phyloP scores from a whole-genome alignment of 2,329 filamentous ascomycete species.

The Cadophora gregata region DNA sequence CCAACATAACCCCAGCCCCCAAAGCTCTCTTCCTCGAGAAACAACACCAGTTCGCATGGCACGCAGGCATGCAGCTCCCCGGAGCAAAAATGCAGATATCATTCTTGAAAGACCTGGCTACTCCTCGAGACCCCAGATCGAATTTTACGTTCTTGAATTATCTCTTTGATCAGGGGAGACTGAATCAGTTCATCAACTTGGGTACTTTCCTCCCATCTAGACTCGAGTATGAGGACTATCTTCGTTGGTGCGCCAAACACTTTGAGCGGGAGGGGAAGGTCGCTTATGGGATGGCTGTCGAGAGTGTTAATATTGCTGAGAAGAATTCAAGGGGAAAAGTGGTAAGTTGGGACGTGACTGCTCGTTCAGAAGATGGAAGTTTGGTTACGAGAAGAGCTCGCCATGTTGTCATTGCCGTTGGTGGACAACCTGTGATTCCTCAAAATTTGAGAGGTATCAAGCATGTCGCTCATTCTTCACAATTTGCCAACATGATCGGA shows the following conservation, averaged over 20 bases:
- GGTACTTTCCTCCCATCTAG: conserved; percentile 86
- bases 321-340: conserved; percentile 38
- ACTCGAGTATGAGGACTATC: conserved; percentile 93
- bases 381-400: conserved; percentile 49
- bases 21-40: conserved; percentile 89
- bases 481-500: conserved; percentile 73
- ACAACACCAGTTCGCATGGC: conserved; percentile 85
- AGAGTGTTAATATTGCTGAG: conserved; percentile 50
- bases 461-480: conserved; percentile 84
- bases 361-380: conserved; percentile 46
- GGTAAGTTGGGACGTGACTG: conserved; percentile 42
- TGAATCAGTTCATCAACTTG: conserved; percentile 90
- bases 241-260: conserved; percentile 86
- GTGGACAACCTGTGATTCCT: conserved; percentile 75
- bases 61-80: conserved; percentile 92
- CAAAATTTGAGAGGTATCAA: conserved; percentile 70
- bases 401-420: conserved; percentile 68
- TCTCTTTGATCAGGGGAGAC: conserved; percentile 77
- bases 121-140: conserved; percentile 83
- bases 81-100: conserved; percentile 98
- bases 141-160: conserved; percentile 97
- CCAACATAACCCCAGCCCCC: conserved; percentile 60
- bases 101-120: conserved; percentile 95
- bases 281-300: conserved; percentile 81
- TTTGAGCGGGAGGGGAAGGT: conserved; percentile 65